A percentile compares a stretch with the other conserved stretches of the same genome.
Evolutionary conservation across 257 asterid genomes (phyloP).

Genomic region (Plectranthus barbatus): DNA sequence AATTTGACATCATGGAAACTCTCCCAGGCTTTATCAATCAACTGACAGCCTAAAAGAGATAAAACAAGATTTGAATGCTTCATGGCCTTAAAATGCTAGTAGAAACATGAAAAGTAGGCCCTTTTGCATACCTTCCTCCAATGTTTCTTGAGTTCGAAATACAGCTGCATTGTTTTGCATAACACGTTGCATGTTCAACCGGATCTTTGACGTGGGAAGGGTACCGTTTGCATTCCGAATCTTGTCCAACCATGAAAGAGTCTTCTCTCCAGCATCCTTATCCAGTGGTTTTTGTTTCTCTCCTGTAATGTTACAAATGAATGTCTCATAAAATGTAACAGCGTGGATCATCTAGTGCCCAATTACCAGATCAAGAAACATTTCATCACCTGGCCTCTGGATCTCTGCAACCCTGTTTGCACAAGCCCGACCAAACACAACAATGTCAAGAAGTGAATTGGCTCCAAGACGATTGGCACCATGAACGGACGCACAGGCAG

Average conservation of each 20-base stretch:
- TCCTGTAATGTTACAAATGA: conserved; percentile 40
- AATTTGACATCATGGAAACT: conserved; percentile 83
- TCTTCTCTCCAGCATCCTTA: conserved; percentile 82
- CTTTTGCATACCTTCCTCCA: conserved; percentile 69
- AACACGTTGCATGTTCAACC: conserved; percentile 87
- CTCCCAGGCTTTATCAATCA: conserved; percentile 90
- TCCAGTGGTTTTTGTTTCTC: conserved; percentile 74
- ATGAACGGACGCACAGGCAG: conserved; percentile 98
- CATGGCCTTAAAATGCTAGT: neutral
- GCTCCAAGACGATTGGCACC: conserved; percentile 99
- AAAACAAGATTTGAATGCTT: conserved; percentile 5
- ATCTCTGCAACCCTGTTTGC: conserved; percentile 96
- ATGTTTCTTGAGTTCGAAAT: conserved; percentile 91
- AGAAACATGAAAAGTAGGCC: conserved; percentile 2
- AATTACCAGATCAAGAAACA: neutral
- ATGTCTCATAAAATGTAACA: conserved; percentile 13
- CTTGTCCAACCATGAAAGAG: conserved; percentile 95
- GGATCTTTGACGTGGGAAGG: conserved; percentile 77
- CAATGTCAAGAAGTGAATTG: conserved; percentile 95
- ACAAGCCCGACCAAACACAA: conserved; percentile 96
- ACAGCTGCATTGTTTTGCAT: conserved; percentile 99
- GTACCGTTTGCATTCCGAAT: conserved; percentile 89
- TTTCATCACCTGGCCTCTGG: conserved; percentile 57
- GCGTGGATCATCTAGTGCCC: neutral
- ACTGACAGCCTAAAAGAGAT: conserved; percentile 59